These are phyloP conservation scores for Komagataella mondaviorum DNA, from an alignment of 805 yeast species.

Conservation along the genomic window DNA sequence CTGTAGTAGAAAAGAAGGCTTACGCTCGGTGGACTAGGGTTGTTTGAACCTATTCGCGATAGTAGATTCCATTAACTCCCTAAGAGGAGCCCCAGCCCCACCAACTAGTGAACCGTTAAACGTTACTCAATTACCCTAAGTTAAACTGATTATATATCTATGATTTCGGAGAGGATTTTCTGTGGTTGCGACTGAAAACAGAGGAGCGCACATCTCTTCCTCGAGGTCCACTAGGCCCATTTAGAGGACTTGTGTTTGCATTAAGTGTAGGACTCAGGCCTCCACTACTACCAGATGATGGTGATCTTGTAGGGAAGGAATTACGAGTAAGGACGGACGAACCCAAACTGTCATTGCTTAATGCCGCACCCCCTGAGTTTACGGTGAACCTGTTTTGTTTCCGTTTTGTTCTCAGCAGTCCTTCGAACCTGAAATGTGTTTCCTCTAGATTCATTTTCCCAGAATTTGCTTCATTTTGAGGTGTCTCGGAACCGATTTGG, in stretches of 20 bases:
- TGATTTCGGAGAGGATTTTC: background rate
- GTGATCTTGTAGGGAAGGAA: background rate
- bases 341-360: background rate
- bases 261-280: background rate
- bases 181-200: background rate
- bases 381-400: background rate
- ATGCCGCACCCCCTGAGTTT: background rate
- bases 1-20: background rate
- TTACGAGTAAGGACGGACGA: background rate
- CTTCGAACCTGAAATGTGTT: background rate
- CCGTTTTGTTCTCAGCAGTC: background rate
- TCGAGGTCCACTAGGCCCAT: background rate
- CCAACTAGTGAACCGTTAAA: background rate
- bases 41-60: background rate
- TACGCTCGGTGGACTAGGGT: background rate
- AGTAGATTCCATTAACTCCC: background rate
- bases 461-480: background rate
- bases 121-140: background rate
- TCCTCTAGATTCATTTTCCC: background rate
- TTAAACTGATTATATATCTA: background rate
- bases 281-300: background rate
- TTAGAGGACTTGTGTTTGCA: background rate
- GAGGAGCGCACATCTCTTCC: background rate
- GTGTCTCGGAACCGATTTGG: background rate
- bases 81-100: background rate